Evolutionary conservation across 2,329 filamentous ascomycete species (phyloP).

Genomic region (Karstenula rhodostoma): DNA sequence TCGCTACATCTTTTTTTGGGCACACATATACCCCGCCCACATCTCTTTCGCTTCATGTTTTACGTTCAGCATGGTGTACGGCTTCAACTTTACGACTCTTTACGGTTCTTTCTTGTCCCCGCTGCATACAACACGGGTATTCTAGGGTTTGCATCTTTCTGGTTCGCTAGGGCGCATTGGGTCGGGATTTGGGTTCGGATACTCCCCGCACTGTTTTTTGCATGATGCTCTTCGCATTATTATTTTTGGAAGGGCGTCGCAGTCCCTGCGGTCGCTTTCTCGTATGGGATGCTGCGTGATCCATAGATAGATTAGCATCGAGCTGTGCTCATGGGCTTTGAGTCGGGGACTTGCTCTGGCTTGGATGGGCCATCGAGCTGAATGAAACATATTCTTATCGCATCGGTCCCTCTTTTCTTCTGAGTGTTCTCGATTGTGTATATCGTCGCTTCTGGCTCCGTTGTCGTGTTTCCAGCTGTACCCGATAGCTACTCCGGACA

Average conservation of each 20-base stretch:
- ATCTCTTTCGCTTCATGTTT: slow-evolving; percentile 15
- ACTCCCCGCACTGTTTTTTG: slow-evolving; percentile 10
- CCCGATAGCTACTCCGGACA: too few relatives aligned
- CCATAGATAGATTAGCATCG: neutral
- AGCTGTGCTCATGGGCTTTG: slow-evolving; percentile 1
- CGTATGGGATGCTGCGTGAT: neutral
- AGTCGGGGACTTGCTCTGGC: slow-evolving; percentile 4
- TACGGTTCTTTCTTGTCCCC: slow-evolving; percentile 16
- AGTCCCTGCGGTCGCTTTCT: neutral
- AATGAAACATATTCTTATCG: slow-evolving; percentile 8
- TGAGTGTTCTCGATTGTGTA: neutral
- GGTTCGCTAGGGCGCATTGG: slow-evolving; percentile 11
- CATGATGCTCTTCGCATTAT: slow-evolving; percentile 8
- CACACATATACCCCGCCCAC: slow-evolving; percentile 12
- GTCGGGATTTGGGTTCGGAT: slow-evolving; percentile 3
- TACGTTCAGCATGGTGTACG: slow-evolving; percentile 34
- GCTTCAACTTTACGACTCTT: slow-evolving; percentile 28
- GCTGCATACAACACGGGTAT: slow-evolving; percentile 36
- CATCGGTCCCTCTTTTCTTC: neutral
- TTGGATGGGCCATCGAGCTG: slow-evolving; percentile 2
- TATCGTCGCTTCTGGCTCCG: too few relatives aligned
- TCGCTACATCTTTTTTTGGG: slow-evolving; percentile 5
- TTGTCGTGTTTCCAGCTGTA: too few relatives aligned
- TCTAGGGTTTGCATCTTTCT: slow-evolving; percentile 15
- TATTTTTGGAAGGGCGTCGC: slow-evolving; percentile 13